Conservation (phyloP, 371 early-diverging fungal species). For the Haplosporangium sp. region DNA sequence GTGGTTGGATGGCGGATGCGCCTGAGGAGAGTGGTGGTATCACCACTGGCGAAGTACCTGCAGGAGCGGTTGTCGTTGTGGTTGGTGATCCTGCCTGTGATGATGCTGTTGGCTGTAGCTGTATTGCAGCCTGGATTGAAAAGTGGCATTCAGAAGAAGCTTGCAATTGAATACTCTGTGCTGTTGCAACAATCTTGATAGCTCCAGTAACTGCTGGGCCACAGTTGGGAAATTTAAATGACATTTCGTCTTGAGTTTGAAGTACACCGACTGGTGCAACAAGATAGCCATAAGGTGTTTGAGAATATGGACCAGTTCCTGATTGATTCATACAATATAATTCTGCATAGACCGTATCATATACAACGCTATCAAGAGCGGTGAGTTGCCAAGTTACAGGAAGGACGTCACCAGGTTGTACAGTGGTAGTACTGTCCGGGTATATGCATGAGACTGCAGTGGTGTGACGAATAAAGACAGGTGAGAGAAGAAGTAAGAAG, state of each 20-base stretch:
- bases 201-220: conserved; percentile 13
- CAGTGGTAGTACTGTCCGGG: neutral
- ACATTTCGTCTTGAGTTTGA: neutral
- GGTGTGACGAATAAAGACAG: conserved; percentile 1
- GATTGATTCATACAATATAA: conserved; percentile 31
- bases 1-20: too few relatives aligned
- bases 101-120: neutral
- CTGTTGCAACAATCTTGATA: conserved; percentile 7
- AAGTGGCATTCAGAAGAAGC: neutral
- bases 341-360: conserved; percentile 23
- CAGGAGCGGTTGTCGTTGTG: neutral
- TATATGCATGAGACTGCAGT: conserved; percentile 21
- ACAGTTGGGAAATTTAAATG: conserved; percentile 24
- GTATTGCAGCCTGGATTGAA: neutral
- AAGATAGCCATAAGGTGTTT: neutral
- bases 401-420: conserved; percentile 9
- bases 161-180: neutral
- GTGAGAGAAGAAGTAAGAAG: conserved; percentile 11
- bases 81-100: neutral
- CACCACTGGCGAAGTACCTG: neutral
- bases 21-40: too few relatives aligned
- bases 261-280: neutral
- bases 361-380: conserved; percentile 8
- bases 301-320: conserved; percentile 17
- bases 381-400: conserved; percentile 25